Percentiles rank a stretch among this genome's conserved stretches.
phyloP scores from a whole-genome alignment of 192 early-diverging fungal genomes.

The Coemansia pectinata region DNA sequence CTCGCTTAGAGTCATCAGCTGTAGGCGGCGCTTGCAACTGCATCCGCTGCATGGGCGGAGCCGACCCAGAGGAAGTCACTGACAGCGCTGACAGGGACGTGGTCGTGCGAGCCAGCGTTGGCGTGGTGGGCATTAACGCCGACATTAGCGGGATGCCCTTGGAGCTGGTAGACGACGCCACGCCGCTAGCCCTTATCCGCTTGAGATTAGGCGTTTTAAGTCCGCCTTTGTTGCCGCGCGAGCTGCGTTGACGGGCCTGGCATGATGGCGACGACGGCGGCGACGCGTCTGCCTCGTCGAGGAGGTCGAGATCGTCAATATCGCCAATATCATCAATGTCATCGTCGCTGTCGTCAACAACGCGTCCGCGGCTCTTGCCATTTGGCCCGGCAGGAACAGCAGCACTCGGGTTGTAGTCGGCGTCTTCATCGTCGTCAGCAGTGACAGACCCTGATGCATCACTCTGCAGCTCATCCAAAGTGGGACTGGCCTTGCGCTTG shows the following conservation, averaged over 20 bases:
- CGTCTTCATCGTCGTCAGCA: conserved; percentile 23
- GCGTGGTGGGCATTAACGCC: background rate
- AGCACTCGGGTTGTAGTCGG: conserved; percentile 22
- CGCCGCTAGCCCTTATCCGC: conserved; percentile 10
- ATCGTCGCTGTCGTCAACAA: conserved; percentile 38
- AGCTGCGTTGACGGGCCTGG: background rate
- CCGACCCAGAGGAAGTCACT: conserved; percentile 16
- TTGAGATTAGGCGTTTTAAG: conserved; percentile 11
- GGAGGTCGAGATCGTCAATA: conserved; percentile 3
- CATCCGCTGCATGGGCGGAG: conserved; percentile 17
- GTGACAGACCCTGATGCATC: background rate
- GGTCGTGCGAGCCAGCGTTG: conserved; percentile 10
- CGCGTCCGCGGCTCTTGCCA: conserved; percentile 16
- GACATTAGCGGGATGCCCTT: conserved; percentile 23
- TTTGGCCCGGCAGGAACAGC: background rate
- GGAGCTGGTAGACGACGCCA: conserved; percentile 19
- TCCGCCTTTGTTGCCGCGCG: background rate
- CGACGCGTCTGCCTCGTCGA: background rate
- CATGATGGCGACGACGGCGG: background rate
- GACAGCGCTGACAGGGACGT: conserved; percentile 26
- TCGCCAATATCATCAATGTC: conserved; percentile 17
- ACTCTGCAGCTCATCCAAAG: background rate
- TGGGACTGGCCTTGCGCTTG: conserved; percentile 22
- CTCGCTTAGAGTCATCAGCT: conserved; percentile 41
- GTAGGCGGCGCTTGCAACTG: conserved; percentile 19